phyloP scores from a whole-genome alignment of 768 basidiomycete genomes.

The Bullera alba region DNA sequence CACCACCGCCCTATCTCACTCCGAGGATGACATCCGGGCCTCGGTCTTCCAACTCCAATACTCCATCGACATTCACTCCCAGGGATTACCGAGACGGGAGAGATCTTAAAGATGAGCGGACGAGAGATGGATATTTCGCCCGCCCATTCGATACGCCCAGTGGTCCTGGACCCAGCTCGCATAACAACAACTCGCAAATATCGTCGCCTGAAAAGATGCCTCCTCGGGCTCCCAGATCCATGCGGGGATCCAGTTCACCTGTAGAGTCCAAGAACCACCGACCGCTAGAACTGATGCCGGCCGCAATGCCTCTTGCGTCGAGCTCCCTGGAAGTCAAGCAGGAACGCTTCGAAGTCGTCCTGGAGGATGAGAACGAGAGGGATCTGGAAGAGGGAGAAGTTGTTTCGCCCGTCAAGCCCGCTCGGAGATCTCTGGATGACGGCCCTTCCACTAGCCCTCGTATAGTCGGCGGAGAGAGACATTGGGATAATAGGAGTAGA shows the following conservation, averaged over 20 bases:
- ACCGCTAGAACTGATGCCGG: not conserved
- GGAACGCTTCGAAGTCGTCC: too few relatives aligned
- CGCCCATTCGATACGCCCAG: too few relatives aligned
- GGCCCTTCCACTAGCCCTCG: constrained; percentile 8
- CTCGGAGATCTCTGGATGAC: constrained; percentile 1
- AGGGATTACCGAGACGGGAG: too few relatives aligned
- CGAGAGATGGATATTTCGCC: too few relatives aligned
- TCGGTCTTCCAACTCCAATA: not conserved
- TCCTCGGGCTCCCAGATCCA: constrained; percentile 10
- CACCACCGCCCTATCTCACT: too few relatives aligned
- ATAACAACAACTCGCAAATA: too few relatives aligned
- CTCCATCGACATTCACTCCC: too few relatives aligned
- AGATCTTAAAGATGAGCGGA: too few relatives aligned
- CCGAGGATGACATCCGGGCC: not conserved
- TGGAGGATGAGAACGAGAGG: constrained; percentile 7
- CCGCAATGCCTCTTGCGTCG: constrained; percentile 2
- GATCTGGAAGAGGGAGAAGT: constrained; percentile 37
- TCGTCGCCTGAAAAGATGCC: too few relatives aligned
- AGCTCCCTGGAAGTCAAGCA: constrained; percentile 1
- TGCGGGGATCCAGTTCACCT: constrained; percentile 21
- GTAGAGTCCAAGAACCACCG: constrained; percentile 3
- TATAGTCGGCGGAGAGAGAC: constrained; percentile 2
- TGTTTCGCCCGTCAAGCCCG: constrained; percentile 16
- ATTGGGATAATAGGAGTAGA: not conserved
- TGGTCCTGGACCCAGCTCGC: too few relatives aligned